Evolutionary conservation across 139 green algal species (phyloP).

Genomic region (Choricystis sp.): DNA sequence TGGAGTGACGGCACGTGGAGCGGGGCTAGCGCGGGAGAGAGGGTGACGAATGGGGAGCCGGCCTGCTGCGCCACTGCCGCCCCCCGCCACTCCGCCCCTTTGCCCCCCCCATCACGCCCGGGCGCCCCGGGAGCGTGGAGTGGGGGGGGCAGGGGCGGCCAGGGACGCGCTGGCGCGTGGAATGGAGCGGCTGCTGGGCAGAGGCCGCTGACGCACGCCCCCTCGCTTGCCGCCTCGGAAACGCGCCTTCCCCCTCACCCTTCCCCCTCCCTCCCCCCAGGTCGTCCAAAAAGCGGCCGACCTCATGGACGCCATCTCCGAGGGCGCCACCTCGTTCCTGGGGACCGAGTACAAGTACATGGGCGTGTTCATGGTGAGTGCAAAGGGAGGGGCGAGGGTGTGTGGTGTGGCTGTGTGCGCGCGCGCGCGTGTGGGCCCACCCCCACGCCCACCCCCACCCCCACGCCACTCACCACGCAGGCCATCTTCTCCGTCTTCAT

Average conservation of each 20-base stretch:
- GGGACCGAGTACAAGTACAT: slow-evolving; percentile 91
- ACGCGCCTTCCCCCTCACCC: background rate
- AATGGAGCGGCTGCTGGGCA: too few relatives aligned
- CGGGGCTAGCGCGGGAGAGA: too few relatives aligned
- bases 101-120: too few relatives aligned
- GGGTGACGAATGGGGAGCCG: too few relatives aligned
- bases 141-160: too few relatives aligned
- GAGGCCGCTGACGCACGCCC: background rate
- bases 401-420: too few relatives aligned
- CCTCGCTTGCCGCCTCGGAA: background rate
- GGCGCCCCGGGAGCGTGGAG: too few relatives aligned
- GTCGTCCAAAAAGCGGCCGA: slow-evolving; percentile 70
- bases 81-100: too few relatives aligned
- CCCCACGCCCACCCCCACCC: background rate
- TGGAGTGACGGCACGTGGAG: too few relatives aligned
- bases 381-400: background rate
- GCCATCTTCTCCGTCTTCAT: slow-evolving; percentile 79
- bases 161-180: too few relatives aligned
- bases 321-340: slow-evolving; percentile 84
- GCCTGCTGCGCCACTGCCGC: too few relatives aligned
- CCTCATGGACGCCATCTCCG: slow-evolving; percentile 75
- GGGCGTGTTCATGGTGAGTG: slow-evolving; percentile 63
- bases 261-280: slow-evolving; percentile 17
- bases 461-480: slow-evolving; percentile 17
- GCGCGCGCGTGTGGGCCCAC: background rate